phyloP scores from a whole-genome alignment of 1,139 yeast species.

The Kodamaea alishanica region DNA sequence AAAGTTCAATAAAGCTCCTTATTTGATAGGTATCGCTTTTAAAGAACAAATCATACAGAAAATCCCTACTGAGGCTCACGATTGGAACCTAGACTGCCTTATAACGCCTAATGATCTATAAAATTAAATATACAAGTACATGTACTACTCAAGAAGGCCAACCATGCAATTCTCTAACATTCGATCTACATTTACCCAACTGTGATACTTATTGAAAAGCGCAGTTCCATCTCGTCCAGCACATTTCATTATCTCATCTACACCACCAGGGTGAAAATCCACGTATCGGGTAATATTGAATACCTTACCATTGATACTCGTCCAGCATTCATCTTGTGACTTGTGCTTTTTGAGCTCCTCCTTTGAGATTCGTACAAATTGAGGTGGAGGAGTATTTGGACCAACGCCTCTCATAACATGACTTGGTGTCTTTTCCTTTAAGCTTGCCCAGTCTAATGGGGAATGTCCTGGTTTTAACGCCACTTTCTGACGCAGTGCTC shows the following conservation, averaged over 20 bases:
- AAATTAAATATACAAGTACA: too few species aligned
- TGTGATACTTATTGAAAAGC: constrained; percentile 76
- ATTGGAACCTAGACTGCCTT: constrained; percentile 59
- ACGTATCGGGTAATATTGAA: constrained; percentile 82
- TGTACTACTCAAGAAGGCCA: constrained; percentile 43
- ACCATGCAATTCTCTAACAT: constrained; percentile 75
- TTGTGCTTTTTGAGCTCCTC: constrained; percentile 63
- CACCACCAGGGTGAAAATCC: constrained; percentile 92
- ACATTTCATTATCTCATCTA: constrained; percentile 66
- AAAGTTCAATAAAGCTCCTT: constrained; percentile 33
- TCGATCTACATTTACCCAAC: constrained; percentile 86
- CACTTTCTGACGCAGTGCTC: constrained; percentile 48
- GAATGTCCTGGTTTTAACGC: constrained; percentile 75
- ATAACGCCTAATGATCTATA: constrained; percentile 29
- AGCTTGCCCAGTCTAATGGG: constrained; percentile 80
- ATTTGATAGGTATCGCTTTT: constrained; percentile 66
- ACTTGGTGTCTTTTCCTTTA: constrained; percentile 38
- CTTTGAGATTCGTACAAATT: constrained; percentile 49
- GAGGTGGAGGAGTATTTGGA: constrained; percentile 41
- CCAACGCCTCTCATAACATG: constrained; percentile 39
- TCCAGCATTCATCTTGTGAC: constrained; percentile 73
- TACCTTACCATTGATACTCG: constrained; percentile 73
- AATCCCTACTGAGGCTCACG: constrained; percentile 71
- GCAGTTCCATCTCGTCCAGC: constrained; percentile 85
- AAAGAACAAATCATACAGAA: constrained; percentile 58